Percentiles rank a stretch among this genome's conserved stretches.
Conservation (phyloP, 2,329 filamentous ascomycete genomes). For the Colletotrichum aenigma region DNA sequence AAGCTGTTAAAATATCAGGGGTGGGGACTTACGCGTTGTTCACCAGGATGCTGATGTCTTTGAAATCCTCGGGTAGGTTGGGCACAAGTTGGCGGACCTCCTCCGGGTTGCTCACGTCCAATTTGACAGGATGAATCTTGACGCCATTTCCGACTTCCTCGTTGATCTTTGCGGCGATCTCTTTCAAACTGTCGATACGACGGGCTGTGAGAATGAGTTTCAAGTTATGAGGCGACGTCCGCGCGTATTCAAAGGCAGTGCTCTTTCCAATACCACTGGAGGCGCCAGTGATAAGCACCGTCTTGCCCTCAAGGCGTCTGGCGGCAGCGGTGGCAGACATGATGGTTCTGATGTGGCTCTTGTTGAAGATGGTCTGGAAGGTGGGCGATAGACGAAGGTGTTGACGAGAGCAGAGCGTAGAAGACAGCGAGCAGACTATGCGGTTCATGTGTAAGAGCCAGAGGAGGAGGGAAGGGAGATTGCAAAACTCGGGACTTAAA, state of each 20-base stretch:
- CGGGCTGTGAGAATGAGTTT: conserved; percentile 90
- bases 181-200: conserved; percentile 76
- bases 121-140: conserved; percentile 79
- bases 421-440: neutral
- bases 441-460: neutral
- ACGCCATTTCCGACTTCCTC: conserved; percentile 80
- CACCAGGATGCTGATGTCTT: conserved; percentile 84
- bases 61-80: conserved; percentile 79
- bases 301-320: conserved; percentile 92
- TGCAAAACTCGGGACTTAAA: neutral
- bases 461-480: too few species aligned
- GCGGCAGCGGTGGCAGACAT: conserved; percentile 69
- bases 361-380: neutral
- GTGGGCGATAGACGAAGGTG: neutral
- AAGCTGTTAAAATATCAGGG: neutral
- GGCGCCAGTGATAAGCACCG: conserved; percentile 88
- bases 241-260: conserved; percentile 90
- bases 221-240: conserved; percentile 78
- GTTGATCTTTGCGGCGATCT: conserved; percentile 78
- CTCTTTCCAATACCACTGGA: conserved; percentile 88
- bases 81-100: conserved; percentile 76
- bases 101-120: conserved; percentile 84
- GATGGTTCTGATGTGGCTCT: conserved; percentile 25
- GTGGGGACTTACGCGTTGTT: conserved; percentile 82
- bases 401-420: neutral